Evolutionary conservation across 2,329 filamentous ascomycete species (phyloP).

Genomic region (Neonectria sp.): DNA sequence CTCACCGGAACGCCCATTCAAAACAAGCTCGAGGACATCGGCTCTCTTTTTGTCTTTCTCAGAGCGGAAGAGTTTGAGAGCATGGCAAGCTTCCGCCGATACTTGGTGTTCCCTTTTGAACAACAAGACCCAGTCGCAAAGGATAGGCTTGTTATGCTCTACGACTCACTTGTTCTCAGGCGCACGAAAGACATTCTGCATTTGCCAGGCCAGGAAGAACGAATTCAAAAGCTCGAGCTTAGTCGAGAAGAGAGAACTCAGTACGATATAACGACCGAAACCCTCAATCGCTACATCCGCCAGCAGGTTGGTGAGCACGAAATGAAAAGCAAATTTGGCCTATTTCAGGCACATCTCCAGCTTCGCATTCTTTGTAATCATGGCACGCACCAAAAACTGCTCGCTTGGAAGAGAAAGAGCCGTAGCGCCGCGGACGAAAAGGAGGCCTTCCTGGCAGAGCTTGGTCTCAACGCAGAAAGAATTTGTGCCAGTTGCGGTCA

Average conservation of each 20-base stretch:
- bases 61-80: conserved; percentile 33
- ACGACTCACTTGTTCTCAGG: conserved; percentile 58
- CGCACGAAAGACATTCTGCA: conserved; percentile 58
- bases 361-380: conserved; percentile 66
- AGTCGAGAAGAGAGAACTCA: conserved; percentile 46
- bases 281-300: conserved; percentile 55
- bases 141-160: conserved; percentile 52
- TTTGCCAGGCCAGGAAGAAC: conserved; percentile 48
- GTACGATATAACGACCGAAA: conserved; percentile 53
- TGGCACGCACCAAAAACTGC: conserved; percentile 62
- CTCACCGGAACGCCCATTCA: conserved; percentile 69
- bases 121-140: conserved; percentile 42
- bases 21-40: conserved; percentile 67
- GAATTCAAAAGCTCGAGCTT: conserved; percentile 13
- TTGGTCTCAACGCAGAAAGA: conserved; percentile 44
- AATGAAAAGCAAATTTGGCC: conserved; percentile 55
- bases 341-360: conserved; percentile 63
- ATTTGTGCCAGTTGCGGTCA: conserved; percentile 52
- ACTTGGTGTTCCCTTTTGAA: conserved; percentile 59
- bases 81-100: conserved; percentile 58
- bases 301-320: conserved; percentile 55
- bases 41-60: conserved; percentile 63
- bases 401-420: conserved; percentile 57
- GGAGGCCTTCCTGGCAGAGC: conserved; percentile 43
- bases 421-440: conserved; percentile 47